Percentiles rank a stretch among this genome's conserved stretches.
Conservation (phyloP, 345 rosid genomes). For the Linum usitatissimum region DNA sequence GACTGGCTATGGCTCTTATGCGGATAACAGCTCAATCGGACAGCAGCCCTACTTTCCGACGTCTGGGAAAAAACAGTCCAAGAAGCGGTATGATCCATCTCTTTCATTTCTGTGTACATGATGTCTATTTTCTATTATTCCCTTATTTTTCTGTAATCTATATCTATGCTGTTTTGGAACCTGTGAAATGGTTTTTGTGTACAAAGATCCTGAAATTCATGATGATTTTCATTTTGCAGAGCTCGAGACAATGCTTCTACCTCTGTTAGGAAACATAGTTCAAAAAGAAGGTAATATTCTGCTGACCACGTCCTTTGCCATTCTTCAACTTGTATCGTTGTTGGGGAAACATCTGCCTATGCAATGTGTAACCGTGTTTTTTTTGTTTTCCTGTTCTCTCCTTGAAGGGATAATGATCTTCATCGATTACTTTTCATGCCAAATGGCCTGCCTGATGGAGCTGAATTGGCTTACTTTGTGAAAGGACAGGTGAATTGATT, state of each 20-base stretch:
- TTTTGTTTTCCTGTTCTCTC: conserved; percentile 3
- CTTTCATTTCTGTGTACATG: conserved; percentile 1
- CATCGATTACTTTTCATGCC: conserved; percentile 92
- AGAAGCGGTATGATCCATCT: conserved; percentile 40
- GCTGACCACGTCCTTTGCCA: conserved; percentile 8
- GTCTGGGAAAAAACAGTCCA: conserved; percentile 32
- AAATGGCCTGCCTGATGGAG: conserved; percentile 89
- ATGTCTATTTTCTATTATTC: not conserved
- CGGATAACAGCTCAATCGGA: conserved; percentile 21
- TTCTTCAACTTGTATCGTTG: not conserved
- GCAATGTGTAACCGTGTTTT: not conserved
- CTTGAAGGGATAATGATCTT: conserved; percentile 79
- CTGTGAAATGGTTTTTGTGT: not conserved
- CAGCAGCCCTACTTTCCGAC: conserved; percentile 23
- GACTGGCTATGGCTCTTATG: conserved; percentile 25
- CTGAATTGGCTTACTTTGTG: conserved; percentile 70
- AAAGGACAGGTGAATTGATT: conserved; percentile 62
- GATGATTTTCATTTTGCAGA: conserved; percentile 25
- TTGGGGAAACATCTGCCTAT: not conserved
- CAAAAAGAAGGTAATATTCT: conserved; percentile 47
- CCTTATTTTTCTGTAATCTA: not conserved
- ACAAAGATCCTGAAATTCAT: not conserved
- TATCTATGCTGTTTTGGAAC: not conserved
- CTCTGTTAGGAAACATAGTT: conserved; percentile 33
- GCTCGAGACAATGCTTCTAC: conserved; percentile 27